phyloP scores from a whole-genome alignment of 768 basidiomycete species.

The Tulasnella calospora region DNA sequence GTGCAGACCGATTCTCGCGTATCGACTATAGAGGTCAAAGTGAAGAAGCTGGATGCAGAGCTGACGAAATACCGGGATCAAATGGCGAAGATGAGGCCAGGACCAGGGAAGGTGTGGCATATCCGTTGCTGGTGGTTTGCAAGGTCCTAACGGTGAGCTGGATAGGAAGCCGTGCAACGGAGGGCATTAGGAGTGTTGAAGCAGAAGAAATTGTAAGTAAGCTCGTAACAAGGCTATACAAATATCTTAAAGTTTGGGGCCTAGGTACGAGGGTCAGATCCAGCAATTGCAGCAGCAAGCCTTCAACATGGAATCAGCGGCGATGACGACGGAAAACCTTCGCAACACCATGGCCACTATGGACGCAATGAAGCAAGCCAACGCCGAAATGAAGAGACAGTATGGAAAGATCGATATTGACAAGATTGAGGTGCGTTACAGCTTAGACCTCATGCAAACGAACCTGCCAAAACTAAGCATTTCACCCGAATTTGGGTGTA shows the following conservation, averaged over 20 bases:
- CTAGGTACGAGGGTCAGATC: conserved; percentile 77
- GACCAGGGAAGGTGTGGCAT: conserved; percentile 81
- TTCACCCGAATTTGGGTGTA: background rate
- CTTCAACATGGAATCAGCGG: conserved; percentile 97
- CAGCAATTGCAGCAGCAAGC: conserved; percentile 88
- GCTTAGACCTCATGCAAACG: background rate
- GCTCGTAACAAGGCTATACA: background rate
- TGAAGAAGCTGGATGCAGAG: conserved; percentile 94
- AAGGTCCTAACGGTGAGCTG: conserved; percentile 12
- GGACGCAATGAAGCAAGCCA: conserved; percentile 91
- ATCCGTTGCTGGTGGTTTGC: background rate
- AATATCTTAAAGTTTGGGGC: background rate
- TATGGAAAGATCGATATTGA: conserved; percentile 97
- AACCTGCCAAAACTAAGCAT: background rate
- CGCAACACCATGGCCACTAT: conserved; percentile 99
- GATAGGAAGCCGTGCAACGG: conserved; percentile 82
- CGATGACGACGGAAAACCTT: conserved; percentile 94
- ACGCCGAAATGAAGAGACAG: conserved; percentile 94
- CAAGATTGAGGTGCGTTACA: conserved; percentile 82
- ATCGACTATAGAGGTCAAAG: conserved; percentile 89
- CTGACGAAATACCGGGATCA: conserved; percentile 89
- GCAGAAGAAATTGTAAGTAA: conserved; percentile 75
- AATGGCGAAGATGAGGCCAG: conserved; percentile 87
- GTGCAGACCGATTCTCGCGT: conserved; percentile 81
- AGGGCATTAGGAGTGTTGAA: conserved; percentile 89